These are phyloP conservation scores for Aaosphaeria arxii DNA, from an alignment of 2,329 filamentous ascomycete genomes.

Conservation along the genomic window DNA sequence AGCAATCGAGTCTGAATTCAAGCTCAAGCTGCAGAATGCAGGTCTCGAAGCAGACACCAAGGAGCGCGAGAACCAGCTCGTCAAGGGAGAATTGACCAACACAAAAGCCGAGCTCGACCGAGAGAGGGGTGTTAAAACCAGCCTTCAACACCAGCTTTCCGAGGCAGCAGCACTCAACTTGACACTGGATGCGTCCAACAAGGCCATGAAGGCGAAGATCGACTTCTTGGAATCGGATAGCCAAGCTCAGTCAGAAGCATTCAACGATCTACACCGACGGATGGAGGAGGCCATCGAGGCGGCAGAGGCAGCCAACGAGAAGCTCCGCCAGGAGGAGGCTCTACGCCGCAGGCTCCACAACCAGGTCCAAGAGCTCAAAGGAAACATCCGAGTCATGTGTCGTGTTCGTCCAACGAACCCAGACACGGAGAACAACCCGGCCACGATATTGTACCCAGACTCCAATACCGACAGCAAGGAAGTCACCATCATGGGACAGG, in stretches of 20 bases:
- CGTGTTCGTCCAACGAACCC: constrained; percentile 74
- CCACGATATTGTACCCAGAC: constrained; percentile 78
- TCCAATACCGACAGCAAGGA: constrained; percentile 78
- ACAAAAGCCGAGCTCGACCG: constrained; percentile 42
- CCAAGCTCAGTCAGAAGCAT: constrained; percentile 83
- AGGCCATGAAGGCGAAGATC: constrained; percentile 75
- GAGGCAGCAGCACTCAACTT: constrained; percentile 39
- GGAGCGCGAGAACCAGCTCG: constrained; percentile 50
- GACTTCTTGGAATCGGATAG: constrained; percentile 87
- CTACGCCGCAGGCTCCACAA: constrained; percentile 90
- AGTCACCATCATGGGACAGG: constrained; percentile 77
- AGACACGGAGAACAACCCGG: constrained; percentile 58
- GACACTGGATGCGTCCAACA: constrained; percentile 70
- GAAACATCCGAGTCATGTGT: constrained; percentile 98
- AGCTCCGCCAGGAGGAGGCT: constrained; percentile 87
- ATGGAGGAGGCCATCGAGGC: constrained; percentile 73
- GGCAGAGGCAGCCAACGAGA: constrained; percentile 71
- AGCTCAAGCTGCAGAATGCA: constrained; percentile 48
- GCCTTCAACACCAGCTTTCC: constrained; percentile 54
- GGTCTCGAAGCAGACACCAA: constrained; percentile 52
- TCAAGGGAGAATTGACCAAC: constrained; percentile 52
- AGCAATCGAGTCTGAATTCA: constrained; percentile 56
- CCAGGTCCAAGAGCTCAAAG: constrained; percentile 95
- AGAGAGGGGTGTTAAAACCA: constrained; percentile 61
- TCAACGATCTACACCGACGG: constrained; percentile 74